Conservation (phyloP, 495 filamentous ascomycete genomes). For the Neurospora sp. region DNA sequence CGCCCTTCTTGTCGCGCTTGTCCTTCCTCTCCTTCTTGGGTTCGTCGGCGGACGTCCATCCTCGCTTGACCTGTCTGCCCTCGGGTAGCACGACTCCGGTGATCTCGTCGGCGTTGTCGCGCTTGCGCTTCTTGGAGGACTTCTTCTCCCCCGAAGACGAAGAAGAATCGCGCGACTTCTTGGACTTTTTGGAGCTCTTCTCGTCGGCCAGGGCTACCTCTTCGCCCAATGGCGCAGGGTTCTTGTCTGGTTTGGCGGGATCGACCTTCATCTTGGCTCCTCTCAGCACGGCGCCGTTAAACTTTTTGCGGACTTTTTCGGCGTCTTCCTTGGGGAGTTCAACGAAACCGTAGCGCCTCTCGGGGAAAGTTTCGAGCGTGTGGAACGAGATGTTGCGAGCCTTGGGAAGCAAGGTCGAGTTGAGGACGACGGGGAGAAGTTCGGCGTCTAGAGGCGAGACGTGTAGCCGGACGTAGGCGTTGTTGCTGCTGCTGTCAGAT, state of each 20-base stretch:
- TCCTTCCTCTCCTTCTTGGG: constrained; percentile 43
- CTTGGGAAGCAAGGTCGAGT: constrained; percentile 52
- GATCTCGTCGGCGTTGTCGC: constrained; percentile 40
- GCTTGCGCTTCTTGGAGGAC: constrained; percentile 42
- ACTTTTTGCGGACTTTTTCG: constrained; percentile 79
- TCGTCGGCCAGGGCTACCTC: constrained; percentile 24
- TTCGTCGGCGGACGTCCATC: constrained; percentile 67
- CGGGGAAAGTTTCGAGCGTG: constrained; percentile 71
- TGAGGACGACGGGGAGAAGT: constrained; percentile 57
- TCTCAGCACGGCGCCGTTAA: constrained; percentile 80
- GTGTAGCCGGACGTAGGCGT: constrained; percentile 51
- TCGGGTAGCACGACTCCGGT: constrained; percentile 63
- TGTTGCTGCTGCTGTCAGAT: not conserved
- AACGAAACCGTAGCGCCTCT: constrained; percentile 81
- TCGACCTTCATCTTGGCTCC: constrained; percentile 80
- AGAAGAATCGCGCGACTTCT: constrained; percentile 11
- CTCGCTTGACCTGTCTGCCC: constrained; percentile 72
- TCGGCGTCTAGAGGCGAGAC: constrained; percentile 73
- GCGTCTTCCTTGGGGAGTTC: constrained; percentile 73
- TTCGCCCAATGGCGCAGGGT: constrained; percentile 24
- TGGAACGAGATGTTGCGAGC: constrained; percentile 78
- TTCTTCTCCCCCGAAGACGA: constrained; percentile 42
- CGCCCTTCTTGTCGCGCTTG: constrained; percentile 35
- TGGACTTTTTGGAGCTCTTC: constrained; percentile 28
- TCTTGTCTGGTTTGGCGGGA: constrained; percentile 50